phyloP scores from a whole-genome alignment of 805 yeast genomes.

The Metschnikowia lochheadii region DNA sequence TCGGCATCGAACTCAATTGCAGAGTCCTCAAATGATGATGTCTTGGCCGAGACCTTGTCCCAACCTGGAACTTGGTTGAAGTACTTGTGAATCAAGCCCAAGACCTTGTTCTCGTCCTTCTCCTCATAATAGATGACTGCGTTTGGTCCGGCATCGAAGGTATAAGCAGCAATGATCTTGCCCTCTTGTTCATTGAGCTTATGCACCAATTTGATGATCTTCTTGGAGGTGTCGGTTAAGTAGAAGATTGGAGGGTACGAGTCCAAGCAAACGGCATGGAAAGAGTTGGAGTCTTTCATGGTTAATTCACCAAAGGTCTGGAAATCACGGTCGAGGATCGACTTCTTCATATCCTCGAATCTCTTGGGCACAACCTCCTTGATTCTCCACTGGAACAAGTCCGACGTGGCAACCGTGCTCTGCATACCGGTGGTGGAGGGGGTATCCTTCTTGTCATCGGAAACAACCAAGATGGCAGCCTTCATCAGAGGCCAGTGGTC shows the following conservation, averaged over 20 bases:
- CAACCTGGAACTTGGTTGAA: slow-evolving; percentile 68
- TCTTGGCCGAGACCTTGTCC: slow-evolving; percentile 34
- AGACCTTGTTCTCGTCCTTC: slow-evolving; percentile 66
- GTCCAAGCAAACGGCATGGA: slow-evolving; percentile 97
- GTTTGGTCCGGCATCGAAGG: slow-evolving; percentile 99
- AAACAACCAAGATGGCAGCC: slow-evolving; percentile 88
- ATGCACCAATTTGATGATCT: slow-evolving; percentile 39
- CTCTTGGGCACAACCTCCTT: slow-evolving; percentile 81
- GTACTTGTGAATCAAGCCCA: slow-evolving; percentile 62
- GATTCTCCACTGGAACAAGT: slow-evolving; percentile 77
- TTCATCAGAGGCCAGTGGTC: slow-evolving; percentile 88
- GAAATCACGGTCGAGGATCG: slow-evolving; percentile 75
- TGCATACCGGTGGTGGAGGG: slow-evolving; percentile 98
- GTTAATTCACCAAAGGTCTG: slow-evolving; percentile 81
- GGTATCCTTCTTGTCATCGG: slow-evolving; percentile 91
- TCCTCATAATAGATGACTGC: slow-evolving; percentile 89
- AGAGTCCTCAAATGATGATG: slow-evolving; percentile 17
- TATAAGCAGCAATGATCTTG: slow-evolving; percentile 82
- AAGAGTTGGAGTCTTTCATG: slow-evolving; percentile 94
- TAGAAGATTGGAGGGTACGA: slow-evolving; percentile 88
- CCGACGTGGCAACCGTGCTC: slow-evolving; percentile 83
- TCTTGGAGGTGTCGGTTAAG: slow-evolving; percentile 20
- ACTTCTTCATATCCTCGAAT: slow-evolving; percentile 72
- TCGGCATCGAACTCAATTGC: slow-evolving; percentile 45
- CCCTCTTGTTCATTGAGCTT: slow-evolving; percentile 66